Percentiles rank a stretch among this genome's conserved stretches.
Conservation (phyloP, 305 asterid genomes). For the Fraxinus platypoda region DNA sequence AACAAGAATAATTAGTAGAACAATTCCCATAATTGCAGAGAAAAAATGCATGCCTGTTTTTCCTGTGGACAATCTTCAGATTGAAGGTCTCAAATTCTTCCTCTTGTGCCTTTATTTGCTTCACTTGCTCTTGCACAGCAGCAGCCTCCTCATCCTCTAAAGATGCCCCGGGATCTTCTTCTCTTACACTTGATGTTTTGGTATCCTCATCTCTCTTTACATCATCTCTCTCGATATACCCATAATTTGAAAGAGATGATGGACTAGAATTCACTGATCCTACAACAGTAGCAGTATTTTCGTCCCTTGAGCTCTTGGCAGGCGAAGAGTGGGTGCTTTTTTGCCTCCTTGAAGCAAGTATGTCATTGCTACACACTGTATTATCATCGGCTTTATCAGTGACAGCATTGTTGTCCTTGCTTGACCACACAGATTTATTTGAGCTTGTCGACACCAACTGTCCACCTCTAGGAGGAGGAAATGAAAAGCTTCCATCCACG, state of each 20-base stretch:
- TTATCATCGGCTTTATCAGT: conserved; percentile 55
- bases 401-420: conserved; percentile 43
- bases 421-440: conserved; percentile 65
- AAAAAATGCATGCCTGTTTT: conserved; percentile 69
- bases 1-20: conserved; percentile 19
- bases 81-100: conserved; percentile 94
- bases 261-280: conserved; percentile 90
- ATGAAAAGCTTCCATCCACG: conserved; percentile 74
- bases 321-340: conserved; percentile 73
- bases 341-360: conserved; percentile 70
- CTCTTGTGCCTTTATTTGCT: conserved; percentile 96
- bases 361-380: conserved; percentile 54
- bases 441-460: conserved; percentile 56
- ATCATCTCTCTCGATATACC: conserved; percentile 53
- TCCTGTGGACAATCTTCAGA: conserved; percentile 92
- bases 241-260: conserved; percentile 75
- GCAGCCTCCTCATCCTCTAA: conserved; percentile 94
- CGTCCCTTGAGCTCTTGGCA: conserved; percentile 69
- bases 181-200: conserved; percentile 43
- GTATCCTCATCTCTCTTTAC: conserved; percentile 53
- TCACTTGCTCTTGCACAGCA: conserved; percentile 97
- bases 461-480: conserved; percentile 89
- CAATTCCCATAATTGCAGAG: conserved; percentile 12
- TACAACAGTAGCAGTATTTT: conserved; percentile 36
- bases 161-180: conserved; percentile 61